phyloP scores from a whole-genome alignment of 129 eudicot species.

The Centrapalus pauciflorus region DNA sequence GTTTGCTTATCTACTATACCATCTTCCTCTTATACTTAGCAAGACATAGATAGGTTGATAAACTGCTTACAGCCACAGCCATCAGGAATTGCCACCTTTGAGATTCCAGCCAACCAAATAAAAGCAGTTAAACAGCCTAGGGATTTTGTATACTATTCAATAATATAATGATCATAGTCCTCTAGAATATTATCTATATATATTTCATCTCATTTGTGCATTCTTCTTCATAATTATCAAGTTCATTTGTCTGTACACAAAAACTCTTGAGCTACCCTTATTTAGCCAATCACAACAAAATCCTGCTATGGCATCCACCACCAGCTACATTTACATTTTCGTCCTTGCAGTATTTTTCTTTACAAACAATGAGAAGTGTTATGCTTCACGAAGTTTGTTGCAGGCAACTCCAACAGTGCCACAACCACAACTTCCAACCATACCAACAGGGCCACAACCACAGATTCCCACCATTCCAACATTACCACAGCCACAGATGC shows the following conservation, averaged over 20 bases:
- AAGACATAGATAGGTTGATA: no score
- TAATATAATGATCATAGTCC: no score
- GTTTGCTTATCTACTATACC: no score
- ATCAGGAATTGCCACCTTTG: no score
- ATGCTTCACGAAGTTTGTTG: conserved; percentile 7
- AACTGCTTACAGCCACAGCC: no score
- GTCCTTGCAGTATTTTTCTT: background rate
- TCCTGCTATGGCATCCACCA: conserved; percentile 1
- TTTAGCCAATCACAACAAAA: no score
- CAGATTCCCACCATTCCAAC: background rate
- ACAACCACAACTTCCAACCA: background rate
- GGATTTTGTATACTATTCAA: no score
- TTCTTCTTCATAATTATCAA: background rate
- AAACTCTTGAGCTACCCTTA: background rate
- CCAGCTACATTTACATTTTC: background rate
- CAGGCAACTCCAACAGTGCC: background rate
- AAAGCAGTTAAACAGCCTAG: no score
- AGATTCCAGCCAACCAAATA: no score
- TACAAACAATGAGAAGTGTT: background rate
- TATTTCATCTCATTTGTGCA: background rate
- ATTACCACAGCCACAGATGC: conserved; percentile 5
- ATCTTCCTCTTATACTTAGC: no score
- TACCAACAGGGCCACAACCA: background rate
- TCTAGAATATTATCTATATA: background rate
- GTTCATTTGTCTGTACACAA: background rate